phyloP scores from a whole-genome alignment of 805 yeast species.

The Millerago galiae region DNA sequence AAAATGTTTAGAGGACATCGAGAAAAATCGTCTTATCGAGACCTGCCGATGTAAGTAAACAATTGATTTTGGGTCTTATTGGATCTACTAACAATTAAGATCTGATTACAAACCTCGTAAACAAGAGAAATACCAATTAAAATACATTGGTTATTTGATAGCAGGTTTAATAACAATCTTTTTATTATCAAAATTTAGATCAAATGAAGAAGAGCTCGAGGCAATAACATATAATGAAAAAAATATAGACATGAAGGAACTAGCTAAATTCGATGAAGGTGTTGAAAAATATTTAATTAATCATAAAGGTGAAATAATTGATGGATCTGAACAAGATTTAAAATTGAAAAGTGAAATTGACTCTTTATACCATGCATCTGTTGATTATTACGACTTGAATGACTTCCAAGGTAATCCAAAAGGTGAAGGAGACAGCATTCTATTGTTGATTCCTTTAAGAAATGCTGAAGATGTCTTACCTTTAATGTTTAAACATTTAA shows the following conservation, averaged over 20 bases:
- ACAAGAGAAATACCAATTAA: not conserved
- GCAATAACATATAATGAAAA: slow-evolving; percentile 9
- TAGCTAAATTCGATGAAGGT: slow-evolving; percentile 33
- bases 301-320: slow-evolving; percentile 27
- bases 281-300: slow-evolving; percentile 30
- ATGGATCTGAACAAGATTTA: slow-evolving; percentile 20
- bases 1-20: slow-evolving; percentile 12
- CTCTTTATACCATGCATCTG: slow-evolving; percentile 37
- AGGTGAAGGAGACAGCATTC: slow-evolving; percentile 58
- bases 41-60: slow-evolving; percentile 39
- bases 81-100: not conserved
- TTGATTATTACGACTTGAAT: slow-evolving; percentile 56
- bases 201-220: not conserved
- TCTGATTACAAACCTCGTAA: slow-evolving; percentile 24
- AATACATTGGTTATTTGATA: not conserved
- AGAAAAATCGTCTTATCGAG: slow-evolving; percentile 34
- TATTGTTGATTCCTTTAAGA: slow-evolving; percentile 69
- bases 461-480: slow-evolving; percentile 75
- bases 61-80: not conserved
- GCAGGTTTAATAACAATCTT: not conserved
- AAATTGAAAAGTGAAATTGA: slow-evolving; percentile 27
- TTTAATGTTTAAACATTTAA: slow-evolving; percentile 75
- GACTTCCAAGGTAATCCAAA: slow-evolving; percentile 46
- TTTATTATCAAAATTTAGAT: not conserved
- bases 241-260: slow-evolving; percentile 25